Evolutionary conservation across 2,329 filamentous ascomycete genomes (phyloP), one percentile per base, ranked within the genome.

Genomic region (Pestalotiopsis sp.): DNA sequence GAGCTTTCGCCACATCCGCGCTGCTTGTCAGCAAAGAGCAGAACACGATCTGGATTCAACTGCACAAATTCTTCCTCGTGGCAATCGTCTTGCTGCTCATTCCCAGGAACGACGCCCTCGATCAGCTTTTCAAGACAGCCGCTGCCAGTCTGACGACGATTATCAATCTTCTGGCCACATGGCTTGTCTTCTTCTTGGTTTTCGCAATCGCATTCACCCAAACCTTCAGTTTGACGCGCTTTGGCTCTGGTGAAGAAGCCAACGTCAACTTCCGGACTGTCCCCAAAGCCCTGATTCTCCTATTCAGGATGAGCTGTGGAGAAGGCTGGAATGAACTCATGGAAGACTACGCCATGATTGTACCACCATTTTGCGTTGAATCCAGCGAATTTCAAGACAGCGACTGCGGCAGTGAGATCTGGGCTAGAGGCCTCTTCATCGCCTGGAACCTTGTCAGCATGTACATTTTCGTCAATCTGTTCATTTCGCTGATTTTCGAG

Each of bases 391-490:
- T 97, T 80, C 95, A 94, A 75, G 84, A 93, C 57, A 96, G 94
- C 75, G 97, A 99, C 81, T 99, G 96, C 77, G 96, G 96, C 69
- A 97, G 95, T 81, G 88, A 90, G 65, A 88, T 90, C 52, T 99
- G 96, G 94, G 94, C 96, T 7, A 88, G 94, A 65, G 89, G 91
- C 41, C 85, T 99, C 11, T 99, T 99, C 83, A 94, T 98, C 68
- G 90, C 92, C 4, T 99, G 96, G 96, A 99, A 99, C 83, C 95
- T 99, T 75, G 88, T 99, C 81, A 98, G 95, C 92, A 99, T 99
- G 96, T 99, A 99, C 82, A 97, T 99, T 76, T 99, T 99, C 77
- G 95, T 98, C 77, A 98, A 95, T 77, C 84, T 99, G 78, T 99
- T 99, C 80, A 95, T 99, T 69, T 99, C 96, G 63, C 90, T 99